These are phyloP conservation scores for Colletotrichum agaves DNA, from an alignment of 2,329 filamentous ascomycete species.

Conservation along the genomic window DNA sequence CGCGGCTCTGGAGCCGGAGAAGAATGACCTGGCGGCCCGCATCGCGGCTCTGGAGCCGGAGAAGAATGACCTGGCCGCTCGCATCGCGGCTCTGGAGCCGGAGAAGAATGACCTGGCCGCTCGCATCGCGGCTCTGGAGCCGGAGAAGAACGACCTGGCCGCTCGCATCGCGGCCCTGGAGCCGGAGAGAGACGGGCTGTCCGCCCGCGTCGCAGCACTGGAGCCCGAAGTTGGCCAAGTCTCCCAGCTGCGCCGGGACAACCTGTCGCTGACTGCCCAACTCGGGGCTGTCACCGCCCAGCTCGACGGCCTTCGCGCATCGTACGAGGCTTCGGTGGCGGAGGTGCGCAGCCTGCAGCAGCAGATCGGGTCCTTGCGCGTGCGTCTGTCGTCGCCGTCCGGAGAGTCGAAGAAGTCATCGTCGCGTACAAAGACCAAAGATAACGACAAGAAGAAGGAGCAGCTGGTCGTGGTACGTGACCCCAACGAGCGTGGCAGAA, in stretches of 20 bases:
- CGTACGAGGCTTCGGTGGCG: conserved; percentile 29
- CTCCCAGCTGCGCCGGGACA: conserved; percentile 34
- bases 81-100: conserved; percentile 20
- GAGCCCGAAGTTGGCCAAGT: conserved; percentile 29
- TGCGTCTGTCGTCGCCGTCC: conserved; percentile 28
- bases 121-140: conserved; percentile 18
- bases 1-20: conserved; percentile 16
- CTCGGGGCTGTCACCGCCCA: conserved; percentile 34
- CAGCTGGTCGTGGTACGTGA: conserved; percentile 37
- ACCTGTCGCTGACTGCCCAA: conserved; percentile 26
- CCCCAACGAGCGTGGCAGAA: conserved; percentile 36
- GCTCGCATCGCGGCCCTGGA: conserved; percentile 23
- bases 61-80: conserved; percentile 17
- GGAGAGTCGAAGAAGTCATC: conserved; percentile 29
- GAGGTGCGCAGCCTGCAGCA: conserved; percentile 32
- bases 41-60: conserved; percentile 18
- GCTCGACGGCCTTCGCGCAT: conserved; percentile 33
- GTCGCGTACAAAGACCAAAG: conserved; percentile 30
- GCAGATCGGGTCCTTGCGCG: conserved; percentile 32
- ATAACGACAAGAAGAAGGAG: conserved; percentile 37
- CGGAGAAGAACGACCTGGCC: conserved; percentile 20
- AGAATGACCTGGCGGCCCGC: not conserved
- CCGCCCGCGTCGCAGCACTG: conserved; percentile 16
- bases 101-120: conserved; percentile 23
- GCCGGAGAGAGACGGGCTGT: conserved; percentile 20